These are phyloP conservation scores for Triticum dicoccoides DNA, from an alignment of 176 grass and related monocot species.

Conservation along the genomic window DNA sequence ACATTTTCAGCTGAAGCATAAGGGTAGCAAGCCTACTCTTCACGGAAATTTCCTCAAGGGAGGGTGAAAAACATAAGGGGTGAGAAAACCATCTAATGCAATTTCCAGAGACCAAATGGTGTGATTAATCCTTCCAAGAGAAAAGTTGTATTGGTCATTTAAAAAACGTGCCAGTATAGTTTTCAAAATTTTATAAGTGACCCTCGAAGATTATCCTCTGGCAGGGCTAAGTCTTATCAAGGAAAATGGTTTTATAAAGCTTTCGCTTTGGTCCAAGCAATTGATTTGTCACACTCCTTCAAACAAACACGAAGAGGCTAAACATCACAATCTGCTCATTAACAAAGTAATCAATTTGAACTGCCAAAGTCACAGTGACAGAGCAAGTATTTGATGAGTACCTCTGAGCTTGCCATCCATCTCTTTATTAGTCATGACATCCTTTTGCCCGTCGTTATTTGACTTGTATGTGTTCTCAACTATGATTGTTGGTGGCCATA, in stretches of 20 bases:
- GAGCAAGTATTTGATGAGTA: slow-evolving; percentile 44
- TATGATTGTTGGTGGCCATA: slow-evolving; percentile 91
- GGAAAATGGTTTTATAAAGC: not conserved
- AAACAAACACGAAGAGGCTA: slow-evolving; percentile 9
- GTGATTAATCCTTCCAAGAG: not conserved
- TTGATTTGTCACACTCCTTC: not conserved
- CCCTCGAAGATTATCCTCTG: not conserved
- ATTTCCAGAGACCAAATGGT: not conserved
- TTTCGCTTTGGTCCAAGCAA: slow-evolving; percentile 9
- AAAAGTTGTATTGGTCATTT: not conserved
- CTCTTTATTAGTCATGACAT: slow-evolving; percentile 73
- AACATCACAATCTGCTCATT: slow-evolving; percentile 22
- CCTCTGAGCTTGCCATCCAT: slow-evolving; percentile 92
- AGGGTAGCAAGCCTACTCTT: slow-evolving; percentile 2
- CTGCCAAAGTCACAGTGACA: slow-evolving; percentile 26
- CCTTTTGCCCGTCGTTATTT: slow-evolving; percentile 54
- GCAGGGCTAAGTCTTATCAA: not conserved
- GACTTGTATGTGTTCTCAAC: slow-evolving; percentile 77
- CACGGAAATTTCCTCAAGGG: slow-evolving; percentile 2
- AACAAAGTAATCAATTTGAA: slow-evolving; percentile 26
- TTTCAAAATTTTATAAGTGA: not conserved
- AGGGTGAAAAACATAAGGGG: not conserved
- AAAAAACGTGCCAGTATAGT: not conserved
- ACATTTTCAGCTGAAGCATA: not conserved
- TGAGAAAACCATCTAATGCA: not conserved